These are phyloP conservation scores for Backusella australiensis DNA, from an alignment of 192 early-diverging fungal species.

Conservation along the genomic window DNA sequence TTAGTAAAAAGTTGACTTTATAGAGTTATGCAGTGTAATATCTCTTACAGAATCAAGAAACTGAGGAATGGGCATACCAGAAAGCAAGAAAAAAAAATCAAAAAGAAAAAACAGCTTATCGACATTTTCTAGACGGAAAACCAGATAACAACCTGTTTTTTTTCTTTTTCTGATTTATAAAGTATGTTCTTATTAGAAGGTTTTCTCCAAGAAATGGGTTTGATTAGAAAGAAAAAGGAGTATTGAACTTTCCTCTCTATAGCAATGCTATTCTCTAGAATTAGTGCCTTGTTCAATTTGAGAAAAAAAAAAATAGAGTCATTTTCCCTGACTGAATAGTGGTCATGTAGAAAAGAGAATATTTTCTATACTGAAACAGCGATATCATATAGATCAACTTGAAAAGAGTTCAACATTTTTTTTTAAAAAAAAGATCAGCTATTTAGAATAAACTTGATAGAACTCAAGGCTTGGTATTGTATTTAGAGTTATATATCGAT, in stretches of 20 bases:
- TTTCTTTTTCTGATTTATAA: background rate
- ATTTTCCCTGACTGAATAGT: background rate
- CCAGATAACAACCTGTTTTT: background rate
- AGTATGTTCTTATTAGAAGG: background rate
- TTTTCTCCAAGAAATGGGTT: background rate
- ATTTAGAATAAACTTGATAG: background rate
- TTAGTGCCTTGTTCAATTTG: background rate
- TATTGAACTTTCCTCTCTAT: background rate
- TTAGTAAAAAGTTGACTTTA: background rate
- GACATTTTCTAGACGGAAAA: background rate
- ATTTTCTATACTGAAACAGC: background rate
- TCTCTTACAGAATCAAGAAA: background rate
- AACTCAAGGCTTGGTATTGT: background rate
- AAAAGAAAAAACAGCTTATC: background rate
- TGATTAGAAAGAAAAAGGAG: background rate
- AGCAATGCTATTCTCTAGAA: background rate
- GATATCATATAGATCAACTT: background rate
- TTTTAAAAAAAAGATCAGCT: background rate
- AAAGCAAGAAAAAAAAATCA: background rate
- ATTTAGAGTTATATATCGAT: background rate
- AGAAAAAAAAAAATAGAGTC: no score
- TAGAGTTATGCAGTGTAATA: background rate
- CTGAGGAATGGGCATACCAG: background rate
- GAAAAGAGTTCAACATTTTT: no score
- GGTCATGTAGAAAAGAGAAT: no score